Base-by-base conservation (phyloP, 129 eudicot genomes). In the Apium graveolens region DNA sequence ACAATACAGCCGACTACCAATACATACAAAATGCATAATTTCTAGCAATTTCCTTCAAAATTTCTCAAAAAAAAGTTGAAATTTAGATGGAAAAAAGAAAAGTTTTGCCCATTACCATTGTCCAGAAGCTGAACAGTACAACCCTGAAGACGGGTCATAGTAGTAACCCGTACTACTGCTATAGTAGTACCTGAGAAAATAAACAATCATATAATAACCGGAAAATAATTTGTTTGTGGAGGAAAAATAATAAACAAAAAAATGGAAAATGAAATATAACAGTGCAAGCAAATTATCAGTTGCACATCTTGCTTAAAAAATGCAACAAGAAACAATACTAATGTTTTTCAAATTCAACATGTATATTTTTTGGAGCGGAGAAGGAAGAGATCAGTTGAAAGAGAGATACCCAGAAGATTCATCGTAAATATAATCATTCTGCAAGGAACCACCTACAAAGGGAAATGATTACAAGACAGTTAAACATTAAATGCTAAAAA, bases 81-180 rank as follows among this genome's bases (percentile, higher is more conserved):
- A 29, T 21, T 20, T 5, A 51, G 7, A 51, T 51, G 8, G 11
- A 7, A 0, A 1, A 7, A 51, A 7, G 1, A 75, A 27, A 55
- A 32, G 32, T 10, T n/a, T 18, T 13, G 51, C 37, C 42, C 75
- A 48, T 85, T 88, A 94, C 98, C 98, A 94, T 81, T 81, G 95
- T 76, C 98, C 98, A 75, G 97, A 82, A 78, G 90, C 82, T 66
- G 94, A 81, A 82, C 94, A 89, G 82, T 90, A 95, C 39, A 94
- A 79, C 78, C 92, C 88, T 0, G 97, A 81, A 74, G 92, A 82
- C 35, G 97, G 92, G 74, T 95, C 98, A 83, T 95, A 95, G 71
- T 95, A 95, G 78, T 91, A 95, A 18, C 98, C 98, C 51, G 83
- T 82, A 78, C 90, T 91, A 86, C 92, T 91, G 83, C 97, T 95